A percentile compares a stretch with the other conserved stretches of the same genome.
These are phyloP conservation scores for Rhizoctonia solani DNA, from an alignment of 1,284 basidiomycete species.

Conservation along the genomic window DNA sequence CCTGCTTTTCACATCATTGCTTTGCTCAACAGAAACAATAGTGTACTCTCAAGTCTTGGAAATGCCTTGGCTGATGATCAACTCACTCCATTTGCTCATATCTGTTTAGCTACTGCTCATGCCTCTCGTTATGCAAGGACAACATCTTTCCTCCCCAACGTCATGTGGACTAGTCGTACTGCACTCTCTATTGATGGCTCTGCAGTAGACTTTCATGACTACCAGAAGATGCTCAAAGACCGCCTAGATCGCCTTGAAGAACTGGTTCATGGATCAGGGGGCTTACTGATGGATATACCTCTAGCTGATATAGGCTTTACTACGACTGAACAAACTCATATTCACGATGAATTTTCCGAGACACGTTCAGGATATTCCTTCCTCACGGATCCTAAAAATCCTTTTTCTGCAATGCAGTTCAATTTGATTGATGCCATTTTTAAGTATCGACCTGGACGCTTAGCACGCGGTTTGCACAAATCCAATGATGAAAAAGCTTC, in stretches of 20 bases:
- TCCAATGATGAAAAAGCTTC: neutral
- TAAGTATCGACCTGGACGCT: neutral
- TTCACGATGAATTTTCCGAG: neutral
- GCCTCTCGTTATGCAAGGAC: neutral
- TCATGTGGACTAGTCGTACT: neutral
- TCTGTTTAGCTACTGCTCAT: neutral
- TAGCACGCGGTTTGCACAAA: neutral
- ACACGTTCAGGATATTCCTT: neutral
- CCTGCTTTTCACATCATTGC: neutral
- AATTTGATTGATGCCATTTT: neutral
- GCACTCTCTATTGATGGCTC: neutral
- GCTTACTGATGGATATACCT: neutral
- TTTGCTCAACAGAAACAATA: neutral
- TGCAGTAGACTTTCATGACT: neutral
- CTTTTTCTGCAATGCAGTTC: neutral
- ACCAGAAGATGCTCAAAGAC: neutral
- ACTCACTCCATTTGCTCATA: neutral
- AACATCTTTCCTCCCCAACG: neutral
- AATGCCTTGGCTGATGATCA: neutral
- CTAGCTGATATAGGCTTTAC: neutral
- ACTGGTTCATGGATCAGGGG: too few species aligned
- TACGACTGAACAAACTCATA: neutral
- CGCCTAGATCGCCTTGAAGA: neutral
- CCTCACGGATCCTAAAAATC: neutral
- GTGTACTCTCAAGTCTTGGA: neutral